Conservation (phyloP, 495 filamentous ascomycete species). For the Penicillium alfredii region DNA sequence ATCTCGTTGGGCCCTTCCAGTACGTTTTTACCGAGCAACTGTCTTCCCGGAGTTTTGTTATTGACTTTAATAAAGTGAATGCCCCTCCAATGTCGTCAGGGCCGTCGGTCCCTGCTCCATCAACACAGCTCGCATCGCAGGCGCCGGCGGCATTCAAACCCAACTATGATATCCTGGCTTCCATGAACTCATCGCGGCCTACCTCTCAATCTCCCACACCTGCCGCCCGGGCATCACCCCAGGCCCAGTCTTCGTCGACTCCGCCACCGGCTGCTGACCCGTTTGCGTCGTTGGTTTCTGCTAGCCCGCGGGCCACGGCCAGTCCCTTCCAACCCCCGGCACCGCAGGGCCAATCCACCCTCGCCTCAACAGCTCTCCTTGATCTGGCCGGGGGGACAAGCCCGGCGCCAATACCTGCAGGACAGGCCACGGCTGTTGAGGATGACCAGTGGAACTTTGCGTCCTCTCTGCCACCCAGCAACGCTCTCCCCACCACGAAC, state of each 20-base stretch:
- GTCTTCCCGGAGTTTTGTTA: conserved; percentile 12
- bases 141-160: conserved; percentile 36
- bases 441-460: conserved; percentile 92
- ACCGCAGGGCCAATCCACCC: conserved; percentile 12
- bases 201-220: conserved; percentile 48
- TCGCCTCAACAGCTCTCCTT: conserved; percentile 39
- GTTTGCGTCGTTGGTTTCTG: conserved; percentile 63
- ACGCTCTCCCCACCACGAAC: conserved; percentile 48
- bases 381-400: conserved; percentile 29
- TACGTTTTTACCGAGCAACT: conserved; percentile 49
- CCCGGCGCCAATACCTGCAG: conserved; percentile 19
- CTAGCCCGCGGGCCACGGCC: conserved; percentile 40
- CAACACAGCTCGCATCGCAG: conserved; percentile 29
- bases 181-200: conserved; percentile 38
- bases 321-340: conserved; percentile 31
- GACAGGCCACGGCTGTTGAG: conserved; percentile 23
- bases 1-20: conserved; percentile 77
- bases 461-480: conserved; percentile 69
- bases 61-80: conserved; percentile 20
- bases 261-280: conserved; percentile 49
- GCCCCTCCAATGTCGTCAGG: conserved; percentile 19
- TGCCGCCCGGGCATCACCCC: conserved; percentile 23
- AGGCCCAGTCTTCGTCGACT: conserved; percentile 32
- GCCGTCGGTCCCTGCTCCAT: conserved; percentile 22
- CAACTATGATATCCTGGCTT: conserved; percentile 60